Conservation (phyloP, 1,284 basidiomycete genomes). For the Chondrostereum purpureum region DNA sequence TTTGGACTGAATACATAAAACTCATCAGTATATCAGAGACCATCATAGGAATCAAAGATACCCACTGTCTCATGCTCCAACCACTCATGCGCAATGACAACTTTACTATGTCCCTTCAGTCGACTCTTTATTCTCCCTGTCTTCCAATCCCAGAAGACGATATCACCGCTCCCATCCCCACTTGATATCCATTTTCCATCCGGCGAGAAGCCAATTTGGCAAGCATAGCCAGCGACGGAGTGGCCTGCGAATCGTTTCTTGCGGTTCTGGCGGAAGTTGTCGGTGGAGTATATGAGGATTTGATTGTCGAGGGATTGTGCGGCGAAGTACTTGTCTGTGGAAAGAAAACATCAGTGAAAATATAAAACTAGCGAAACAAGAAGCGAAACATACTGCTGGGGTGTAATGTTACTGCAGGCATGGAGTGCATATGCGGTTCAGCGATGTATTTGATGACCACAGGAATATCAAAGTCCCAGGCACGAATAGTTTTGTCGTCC, state of each 20-base stretch:
- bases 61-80: slow-evolving; percentile 93
- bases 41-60: slow-evolving; percentile 20
- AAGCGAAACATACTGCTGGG: slow-evolving; percentile 73
- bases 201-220: slow-evolving; percentile 93
- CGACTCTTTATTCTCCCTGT: slow-evolving; percentile 90
- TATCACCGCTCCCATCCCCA: slow-evolving; percentile 90
- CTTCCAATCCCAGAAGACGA: slow-evolving; percentile 99
- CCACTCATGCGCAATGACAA: slow-evolving; percentile 97
- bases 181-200: slow-evolving; percentile 97
- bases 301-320: slow-evolving; percentile 98
- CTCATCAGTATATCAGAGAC: slow-evolving; percentile 7
- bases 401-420: slow-evolving; percentile 95
- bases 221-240: slow-evolving; percentile 94
- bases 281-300: slow-evolving; percentile 93
- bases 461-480: slow-evolving; percentile 98
- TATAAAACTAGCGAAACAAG: neutral
- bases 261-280: slow-evolving; percentile 95
- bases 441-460: slow-evolving; percentile 99
- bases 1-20: slow-evolving; percentile 73
- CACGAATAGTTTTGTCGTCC: slow-evolving; percentile 98
- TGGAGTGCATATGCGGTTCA: slow-evolving; percentile 99
- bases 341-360: slow-evolving; percentile 10
- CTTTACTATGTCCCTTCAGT: slow-evolving; percentile 86
- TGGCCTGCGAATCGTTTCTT: slow-evolving; percentile 99
- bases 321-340: slow-evolving; percentile 88